Conservation (phyloP, 140 eudicot genomes). For the Senecio squalidus region DNA sequence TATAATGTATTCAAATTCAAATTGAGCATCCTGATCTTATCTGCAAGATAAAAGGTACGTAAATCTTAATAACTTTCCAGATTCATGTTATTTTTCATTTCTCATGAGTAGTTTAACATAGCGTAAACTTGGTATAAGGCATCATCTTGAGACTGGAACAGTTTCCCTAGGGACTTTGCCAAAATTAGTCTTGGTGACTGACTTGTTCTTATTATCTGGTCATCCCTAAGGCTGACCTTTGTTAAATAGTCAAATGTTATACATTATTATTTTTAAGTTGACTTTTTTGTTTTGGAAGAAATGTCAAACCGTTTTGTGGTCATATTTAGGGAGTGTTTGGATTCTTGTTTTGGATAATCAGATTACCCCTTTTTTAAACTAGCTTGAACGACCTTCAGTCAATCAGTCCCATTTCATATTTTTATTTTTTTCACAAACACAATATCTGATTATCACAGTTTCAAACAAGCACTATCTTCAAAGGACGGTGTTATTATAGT, state of each 20-base stretch:
- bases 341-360: not conserved
- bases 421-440: too few species aligned
- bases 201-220: not conserved
- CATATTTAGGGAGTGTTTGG: not conserved
- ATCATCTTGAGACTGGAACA: not conserved
- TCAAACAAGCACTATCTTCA: not conserved
- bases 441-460: not conserved
- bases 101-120: not conserved
- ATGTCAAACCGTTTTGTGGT: not conserved
- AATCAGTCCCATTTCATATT: too few species aligned
- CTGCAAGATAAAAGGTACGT: conserved; percentile 50
- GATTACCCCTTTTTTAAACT: not conserved
- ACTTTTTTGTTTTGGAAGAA: not conserved
- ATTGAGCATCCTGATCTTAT: conserved; percentile 14
- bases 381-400: not conserved
- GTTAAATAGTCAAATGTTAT: not conserved
- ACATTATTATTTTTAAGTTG: not conserved
- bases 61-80: conserved; percentile 2
- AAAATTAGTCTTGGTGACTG: not conserved
- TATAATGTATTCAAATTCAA: conserved; percentile 48
- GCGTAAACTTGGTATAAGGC: not conserved
- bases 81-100: conserved; percentile 4
- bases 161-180: not conserved
- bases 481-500: too few species aligned
- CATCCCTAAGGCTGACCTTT: not conserved